Conservation (phyloP, 1,284 basidiomycete genomes). For the Sporisorium reilianum region DNA sequence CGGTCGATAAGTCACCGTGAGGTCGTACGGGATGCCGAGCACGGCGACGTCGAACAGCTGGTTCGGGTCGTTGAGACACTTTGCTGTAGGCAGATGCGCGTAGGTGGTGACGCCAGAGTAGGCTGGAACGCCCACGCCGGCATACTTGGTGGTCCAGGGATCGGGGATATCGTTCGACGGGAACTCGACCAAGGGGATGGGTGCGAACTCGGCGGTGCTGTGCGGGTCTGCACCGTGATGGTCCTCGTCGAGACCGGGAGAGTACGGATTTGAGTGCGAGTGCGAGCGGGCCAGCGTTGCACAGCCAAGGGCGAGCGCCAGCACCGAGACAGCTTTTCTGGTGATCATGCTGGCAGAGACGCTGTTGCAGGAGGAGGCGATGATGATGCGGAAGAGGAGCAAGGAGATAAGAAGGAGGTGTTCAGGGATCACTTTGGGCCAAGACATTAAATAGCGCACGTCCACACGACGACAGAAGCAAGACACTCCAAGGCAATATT, state of each 20-base stretch:
- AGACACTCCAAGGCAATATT: background rate
- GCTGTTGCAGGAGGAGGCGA: background rate
- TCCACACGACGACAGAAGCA: background rate
- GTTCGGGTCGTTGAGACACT: slow-evolving; percentile 30
- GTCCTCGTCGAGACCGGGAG: slow-evolving; percentile 39
- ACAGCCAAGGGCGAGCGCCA: slow-evolving; percentile 7
- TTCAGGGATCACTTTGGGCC: background rate
- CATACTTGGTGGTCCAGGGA: slow-evolving; percentile 49
- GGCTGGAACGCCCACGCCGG: slow-evolving; percentile 30
- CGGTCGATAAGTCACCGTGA: slow-evolving; percentile 52
- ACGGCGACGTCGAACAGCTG: slow-evolving; percentile 50
- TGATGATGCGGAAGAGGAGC: background rate
- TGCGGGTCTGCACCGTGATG: slow-evolving; percentile 46
- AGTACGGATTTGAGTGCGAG: slow-evolving; percentile 20
- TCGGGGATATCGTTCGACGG: slow-evolving; percentile 44
- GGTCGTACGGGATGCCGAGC: slow-evolving; percentile 55
- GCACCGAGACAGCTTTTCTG: slow-evolving; percentile 2
- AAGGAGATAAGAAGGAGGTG: background rate
- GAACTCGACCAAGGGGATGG: slow-evolving; percentile 42
- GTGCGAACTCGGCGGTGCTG: slow-evolving; percentile 34
- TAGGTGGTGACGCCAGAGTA: slow-evolving; percentile 53
- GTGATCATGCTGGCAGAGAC: slow-evolving; percentile 14
- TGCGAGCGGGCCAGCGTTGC: slow-evolving; percentile 19
- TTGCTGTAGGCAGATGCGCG: slow-evolving; percentile 47
- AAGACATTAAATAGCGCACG: slow-evolving; percentile 1